These are phyloP conservation scores for Calocybe cyanea DNA, from an alignment of 768 basidiomycete genomes.

Conservation along the genomic window DNA sequence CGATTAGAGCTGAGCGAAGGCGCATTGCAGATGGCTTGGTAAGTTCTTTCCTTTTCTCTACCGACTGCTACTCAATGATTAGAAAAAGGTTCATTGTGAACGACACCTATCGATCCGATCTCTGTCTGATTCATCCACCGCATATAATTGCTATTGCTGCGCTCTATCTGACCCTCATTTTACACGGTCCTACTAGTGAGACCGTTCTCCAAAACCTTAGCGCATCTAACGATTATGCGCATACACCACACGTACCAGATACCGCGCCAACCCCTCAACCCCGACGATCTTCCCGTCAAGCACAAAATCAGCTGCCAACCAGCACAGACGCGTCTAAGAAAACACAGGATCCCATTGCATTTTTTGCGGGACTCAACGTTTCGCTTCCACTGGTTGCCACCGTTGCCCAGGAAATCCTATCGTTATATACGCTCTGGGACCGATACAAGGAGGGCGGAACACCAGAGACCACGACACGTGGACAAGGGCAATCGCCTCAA, in stretches of 20 bases:
- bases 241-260: slow-evolving; percentile 4
- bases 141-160: slow-evolving; percentile 92
- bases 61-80: neutral
- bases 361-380: slow-evolving; percentile 84
- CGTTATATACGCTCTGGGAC: slow-evolving; percentile 87
- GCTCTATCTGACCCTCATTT: slow-evolving; percentile 81
- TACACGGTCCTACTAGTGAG: slow-evolving; percentile 58
- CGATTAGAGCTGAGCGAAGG: slow-evolving; percentile 71
- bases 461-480: slow-evolving; percentile 28
- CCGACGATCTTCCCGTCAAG: slow-evolving; percentile 55
- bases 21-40: slow-evolving; percentile 92
- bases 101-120: slow-evolving; percentile 90
- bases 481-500: slow-evolving; percentile 25
- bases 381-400: slow-evolving; percentile 78
- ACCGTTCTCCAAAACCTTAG: slow-evolving; percentile 31
- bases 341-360: slow-evolving; percentile 68
- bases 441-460: slow-evolving; percentile 66
- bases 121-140: slow-evolving; percentile 93
- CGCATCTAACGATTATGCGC: slow-evolving; percentile 12
- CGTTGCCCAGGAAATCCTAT: slow-evolving; percentile 88
- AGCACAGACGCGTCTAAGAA: slow-evolving; percentile 30
- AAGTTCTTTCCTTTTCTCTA: slow-evolving; percentile 19
- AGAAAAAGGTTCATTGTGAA: slow-evolving; percentile 86
- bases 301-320: slow-evolving; percentile 20
- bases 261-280: slow-evolving; percentile 30